Evolutionary conservation across 352 stramenopile genomes (phyloP).

Genomic region (Plasmopara viticola): DNA sequence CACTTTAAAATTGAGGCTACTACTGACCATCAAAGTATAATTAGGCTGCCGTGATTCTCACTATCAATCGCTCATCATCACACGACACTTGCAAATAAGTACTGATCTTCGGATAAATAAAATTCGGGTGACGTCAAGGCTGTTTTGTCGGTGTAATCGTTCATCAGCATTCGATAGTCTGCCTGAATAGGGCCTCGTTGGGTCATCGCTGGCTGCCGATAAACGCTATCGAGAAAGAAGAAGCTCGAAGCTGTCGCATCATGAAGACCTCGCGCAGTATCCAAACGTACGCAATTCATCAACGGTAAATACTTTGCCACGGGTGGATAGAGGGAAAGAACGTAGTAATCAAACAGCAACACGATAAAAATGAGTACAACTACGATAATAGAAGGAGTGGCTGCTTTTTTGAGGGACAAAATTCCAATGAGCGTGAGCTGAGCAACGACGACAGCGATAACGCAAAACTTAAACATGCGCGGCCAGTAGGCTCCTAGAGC

Average conservation of each 20-base stretch:
- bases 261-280: constrained; percentile 30
- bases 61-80: constrained; percentile 8
- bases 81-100: constrained; percentile 32
- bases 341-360: constrained; percentile 60
- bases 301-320: constrained; percentile 58
- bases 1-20: too few relatives aligned
- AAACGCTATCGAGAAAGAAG: constrained; percentile 65
- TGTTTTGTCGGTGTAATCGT: constrained; percentile 27
- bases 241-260: constrained; percentile 29
- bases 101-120: constrained; percentile 35
- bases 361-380: constrained; percentile 34
- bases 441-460: constrained; percentile 60
- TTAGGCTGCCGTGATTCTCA: constrained; percentile 8
- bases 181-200: constrained; percentile 38
- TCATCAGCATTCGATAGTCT: constrained; percentile 54
- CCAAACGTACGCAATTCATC: constrained; percentile 48
- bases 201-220: constrained; percentile 64
- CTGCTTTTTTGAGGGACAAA: constrained; percentile 69
- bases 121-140: constrained; percentile 35
- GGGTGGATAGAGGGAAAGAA: constrained; percentile 43
- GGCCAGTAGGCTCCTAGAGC: constrained; percentile 71
- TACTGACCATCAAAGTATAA: too few relatives aligned
- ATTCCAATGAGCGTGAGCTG: constrained; percentile 75
- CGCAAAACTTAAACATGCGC: constrained; percentile 67
- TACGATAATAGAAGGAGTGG: constrained; percentile 25